Evolutionary conservation across 805 yeast species (phyloP).

Genomic region (Torulaspora gathmanii): DNA sequence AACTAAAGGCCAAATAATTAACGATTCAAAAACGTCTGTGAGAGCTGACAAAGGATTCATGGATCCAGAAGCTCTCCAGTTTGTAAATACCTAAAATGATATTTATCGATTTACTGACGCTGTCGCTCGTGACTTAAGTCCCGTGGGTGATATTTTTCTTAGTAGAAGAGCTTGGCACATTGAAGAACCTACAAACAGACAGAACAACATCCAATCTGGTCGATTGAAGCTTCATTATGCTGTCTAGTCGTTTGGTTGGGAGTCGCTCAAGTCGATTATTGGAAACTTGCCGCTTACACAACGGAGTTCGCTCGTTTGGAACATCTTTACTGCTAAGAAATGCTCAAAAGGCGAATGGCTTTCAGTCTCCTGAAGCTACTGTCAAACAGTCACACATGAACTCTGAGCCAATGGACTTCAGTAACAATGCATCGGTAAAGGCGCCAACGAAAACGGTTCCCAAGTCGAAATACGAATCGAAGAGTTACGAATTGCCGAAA

Average conservation of each 20-base stretch:
- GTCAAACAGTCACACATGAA: conserved; percentile 24
- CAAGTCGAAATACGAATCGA: conserved; percentile 39
- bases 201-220: background rate
- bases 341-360: conserved; percentile 1
- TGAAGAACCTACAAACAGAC: background rate
- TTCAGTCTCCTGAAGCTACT: conserved; percentile 28
- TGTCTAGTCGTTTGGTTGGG: conserved; percentile 2
- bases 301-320: conserved; percentile 5
- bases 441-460: conserved; percentile 36
- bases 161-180: background rate
- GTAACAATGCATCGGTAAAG: conserved; percentile 34
- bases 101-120: background rate
- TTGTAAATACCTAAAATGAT: background rate
- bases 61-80: background rate
- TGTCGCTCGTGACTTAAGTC: background rate
- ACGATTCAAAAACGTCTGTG: too few species aligned
- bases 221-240: background rate
- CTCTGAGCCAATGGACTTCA: conserved; percentile 19
- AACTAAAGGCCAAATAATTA: conserved; percentile 1
- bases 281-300: background rate
- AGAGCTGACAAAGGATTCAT: background rate
- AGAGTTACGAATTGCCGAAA: conserved; percentile 40
- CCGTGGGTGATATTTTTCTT: background rate
- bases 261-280: conserved; percentile 5
- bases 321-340: conserved; percentile 6